Evolutionary conservation across 106 monocot species (phyloP), one percentile per base, ranked within the genome.

Genomic region (Dioscorea zingiberensis): DNA sequence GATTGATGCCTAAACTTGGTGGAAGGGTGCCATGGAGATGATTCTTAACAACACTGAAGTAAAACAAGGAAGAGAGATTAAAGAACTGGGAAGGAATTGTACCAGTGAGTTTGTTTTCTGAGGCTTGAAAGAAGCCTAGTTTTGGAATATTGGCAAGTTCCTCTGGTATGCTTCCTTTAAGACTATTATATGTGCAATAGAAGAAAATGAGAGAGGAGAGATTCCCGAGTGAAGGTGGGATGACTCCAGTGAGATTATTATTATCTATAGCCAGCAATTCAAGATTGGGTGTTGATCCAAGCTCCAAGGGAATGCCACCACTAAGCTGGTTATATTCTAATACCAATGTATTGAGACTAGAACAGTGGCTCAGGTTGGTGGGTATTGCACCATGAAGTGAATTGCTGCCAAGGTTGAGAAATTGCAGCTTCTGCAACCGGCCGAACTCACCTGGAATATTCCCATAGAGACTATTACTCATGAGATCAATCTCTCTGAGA

Each of bases 1-100:
- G 65, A 4, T 14, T 23, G 26, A 23, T 7, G 25, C 65, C 65
- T 1, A 47, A 4, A 24, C 14, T 24, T 22, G 48, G 27, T 21
- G 65, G 65, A 17, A 65, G 47, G 53, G 23, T 51, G 17, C 65
- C 48, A 9, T 17, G 5, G 8, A 65, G 24, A 7, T 51, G 65
- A 46, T 65, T 51, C 25, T 25, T 0, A 4, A 15, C 22, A 15
- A 65, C 16, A 25, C 48, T 24, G 25, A 65, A 11, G 27, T 26
- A 17, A 13, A 2, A 16, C 19, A 51, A 19, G 19, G 44, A 46
- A 1, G 65, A 48, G 25, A n/a, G 46, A 46, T 46, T 65, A 24
- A 27, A 27, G 48, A 46, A 22, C 16, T 15, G 13, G 12, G 59
- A 15, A 27, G 60, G 55, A 44, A 68, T 56, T 13, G 17, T 21